Percentiles rank a stretch among this genome's conserved stretches.
These are phyloP conservation scores for Rosellinia necatrix DNA, from an alignment of 2,329 filamentous ascomycete species.

Conservation along the genomic window DNA sequence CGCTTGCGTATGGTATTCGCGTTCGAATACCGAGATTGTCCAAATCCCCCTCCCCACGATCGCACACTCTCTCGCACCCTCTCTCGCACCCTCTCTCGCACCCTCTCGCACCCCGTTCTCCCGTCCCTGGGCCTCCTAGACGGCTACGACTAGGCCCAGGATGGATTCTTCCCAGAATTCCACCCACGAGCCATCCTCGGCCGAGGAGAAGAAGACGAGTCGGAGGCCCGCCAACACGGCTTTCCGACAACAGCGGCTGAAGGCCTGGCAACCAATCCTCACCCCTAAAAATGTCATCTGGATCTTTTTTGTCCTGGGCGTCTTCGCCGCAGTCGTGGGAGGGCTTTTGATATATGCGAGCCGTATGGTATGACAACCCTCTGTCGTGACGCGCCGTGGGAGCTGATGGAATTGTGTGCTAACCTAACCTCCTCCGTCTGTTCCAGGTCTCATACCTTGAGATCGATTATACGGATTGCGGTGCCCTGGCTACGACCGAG, in stretches of 20 bases:
- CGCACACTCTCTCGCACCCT: no score
- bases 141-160: constrained; percentile 1
- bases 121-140: not conserved
- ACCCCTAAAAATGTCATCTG: constrained; percentile 77
- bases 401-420: not conserved
- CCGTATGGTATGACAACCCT: constrained; percentile 62
- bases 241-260: constrained; percentile 93
- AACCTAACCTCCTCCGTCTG: constrained; percentile 14
- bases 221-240: constrained; percentile 93
- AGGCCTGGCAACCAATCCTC: constrained; percentile 98
- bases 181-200: constrained; percentile 16
- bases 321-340: constrained; percentile 92
- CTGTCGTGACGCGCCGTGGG: not conserved
- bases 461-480: constrained; percentile 88
- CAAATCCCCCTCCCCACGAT: not conserved
- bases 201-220: constrained; percentile 83
- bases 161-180: constrained; percentile 26
- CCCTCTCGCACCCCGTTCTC: not conserved
- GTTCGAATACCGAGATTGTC: constrained; percentile 5
- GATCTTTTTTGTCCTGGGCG: constrained; percentile 75
- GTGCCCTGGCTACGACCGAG: constrained; percentile 53
- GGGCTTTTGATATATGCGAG: constrained; percentile 86
- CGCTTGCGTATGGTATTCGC: no score
- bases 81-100: not conserved
- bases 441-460: constrained; percentile 82